A percentile compares a stretch with the other conserved stretches of the same genome.
Conservation (phyloP, 2,329 filamentous ascomycete genomes). For the Aulographum hederae region DNA sequence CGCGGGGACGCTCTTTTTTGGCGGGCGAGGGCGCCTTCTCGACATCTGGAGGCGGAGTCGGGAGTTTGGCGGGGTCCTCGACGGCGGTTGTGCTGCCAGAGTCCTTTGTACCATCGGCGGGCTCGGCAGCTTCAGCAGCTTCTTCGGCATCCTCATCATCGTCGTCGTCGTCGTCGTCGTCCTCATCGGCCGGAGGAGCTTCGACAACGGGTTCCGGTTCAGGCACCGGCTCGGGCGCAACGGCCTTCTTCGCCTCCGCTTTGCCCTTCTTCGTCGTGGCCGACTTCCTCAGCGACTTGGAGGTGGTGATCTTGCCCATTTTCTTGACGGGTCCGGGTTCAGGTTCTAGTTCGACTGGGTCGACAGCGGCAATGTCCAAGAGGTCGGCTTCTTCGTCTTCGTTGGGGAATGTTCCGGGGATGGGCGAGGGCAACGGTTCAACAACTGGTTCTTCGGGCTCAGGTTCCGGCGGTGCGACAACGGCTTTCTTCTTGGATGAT, state of each 20-base stretch:
- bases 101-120: constrained; percentile 3
- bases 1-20: constrained; percentile 6
- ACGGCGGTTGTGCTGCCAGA: constrained; percentile 7
- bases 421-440: too few species aligned
- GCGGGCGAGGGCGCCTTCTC: constrained; percentile 1
- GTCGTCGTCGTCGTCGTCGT: neutral
- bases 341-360: too few species aligned
- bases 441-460: too few species aligned
- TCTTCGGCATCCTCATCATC: neutral
- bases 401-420: too few species aligned
- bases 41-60: constrained; percentile 6
- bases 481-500: too few species aligned
- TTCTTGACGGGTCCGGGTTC: constrained; percentile 19
- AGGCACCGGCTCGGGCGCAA: constrained; percentile 5
- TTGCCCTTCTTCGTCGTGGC: constrained; percentile 11
- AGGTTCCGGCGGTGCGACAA: too few species aligned
- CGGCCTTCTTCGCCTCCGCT: constrained; percentile 7
- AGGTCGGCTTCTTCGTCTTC: too few species aligned
- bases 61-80: constrained; percentile 4
- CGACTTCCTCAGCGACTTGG: too few species aligned
- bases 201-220: constrained; percentile 3
- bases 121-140: neutral
- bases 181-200: neutral
- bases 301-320: constrained; percentile 9
- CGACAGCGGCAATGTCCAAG: too few species aligned